A percentile compares a stretch with the other conserved stretches of the same genome.
These are phyloP conservation scores for Rugonectria rugulosa DNA, from an alignment of 2,329 filamentous ascomycete genomes.

Conservation along the genomic window DNA sequence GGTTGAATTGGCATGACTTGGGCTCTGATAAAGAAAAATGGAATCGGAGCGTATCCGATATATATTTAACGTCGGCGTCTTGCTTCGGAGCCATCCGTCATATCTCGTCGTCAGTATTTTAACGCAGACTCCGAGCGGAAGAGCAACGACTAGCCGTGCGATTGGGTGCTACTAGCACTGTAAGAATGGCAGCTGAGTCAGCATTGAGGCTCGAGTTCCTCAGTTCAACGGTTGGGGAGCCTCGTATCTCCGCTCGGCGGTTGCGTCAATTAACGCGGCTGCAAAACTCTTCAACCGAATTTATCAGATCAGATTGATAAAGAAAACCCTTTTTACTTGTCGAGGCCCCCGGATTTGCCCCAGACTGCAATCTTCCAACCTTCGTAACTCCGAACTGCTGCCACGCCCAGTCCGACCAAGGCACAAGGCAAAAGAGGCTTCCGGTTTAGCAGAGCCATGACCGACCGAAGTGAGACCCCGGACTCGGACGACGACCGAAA, in stretches of 20 bases:
- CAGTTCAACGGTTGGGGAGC: not conserved
- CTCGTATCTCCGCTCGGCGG: slow-evolving; percentile 46
- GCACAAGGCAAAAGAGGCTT: slow-evolving; percentile 12
- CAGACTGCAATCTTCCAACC: slow-evolving; percentile 29
- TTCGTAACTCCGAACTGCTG: slow-evolving; percentile 48
- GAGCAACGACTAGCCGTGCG: not conserved
- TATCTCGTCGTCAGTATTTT: not conserved
- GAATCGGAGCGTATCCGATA: not conserved
- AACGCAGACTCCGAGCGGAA: not conserved
- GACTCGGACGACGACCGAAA: slow-evolving; percentile 46
- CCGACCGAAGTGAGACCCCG: slow-evolving; percentile 49
- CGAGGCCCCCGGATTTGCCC: slow-evolving; percentile 36
- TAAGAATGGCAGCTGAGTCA: slow-evolving; percentile 1
- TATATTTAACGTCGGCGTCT: not conserved
- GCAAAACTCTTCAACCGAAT: slow-evolving; percentile 37
- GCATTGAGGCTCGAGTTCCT: not conserved
- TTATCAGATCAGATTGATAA: slow-evolving; percentile 55
- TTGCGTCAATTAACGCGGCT: slow-evolving; percentile 20
- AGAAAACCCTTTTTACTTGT: slow-evolving; percentile 41
- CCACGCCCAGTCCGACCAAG: slow-evolving; percentile 31
- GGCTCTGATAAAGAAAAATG: not conserved
- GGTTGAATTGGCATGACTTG: not conserved
- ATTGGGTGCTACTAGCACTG: not conserved
- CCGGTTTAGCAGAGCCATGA: slow-evolving; percentile 32
- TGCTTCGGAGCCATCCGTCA: not conserved